A percentile compares a stretch with the other conserved stretches of the same genome.
Conservation (phyloP, 2,329 filamentous ascomycete genomes). For the Didymella arachidicola region DNA sequence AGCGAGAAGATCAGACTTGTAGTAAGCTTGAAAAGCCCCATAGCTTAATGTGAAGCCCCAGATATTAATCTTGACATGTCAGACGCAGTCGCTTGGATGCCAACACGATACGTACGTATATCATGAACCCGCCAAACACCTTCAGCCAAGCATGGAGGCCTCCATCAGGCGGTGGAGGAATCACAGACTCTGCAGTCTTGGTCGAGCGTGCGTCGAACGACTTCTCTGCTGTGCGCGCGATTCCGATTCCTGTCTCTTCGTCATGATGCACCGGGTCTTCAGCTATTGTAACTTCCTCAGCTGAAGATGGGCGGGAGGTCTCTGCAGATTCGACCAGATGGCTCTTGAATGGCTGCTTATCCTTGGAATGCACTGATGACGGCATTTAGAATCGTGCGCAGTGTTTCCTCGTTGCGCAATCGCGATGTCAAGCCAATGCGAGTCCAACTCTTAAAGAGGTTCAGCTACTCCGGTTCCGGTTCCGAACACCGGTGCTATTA, state of each 20-base stretch:
- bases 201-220: conserved; percentile 32
- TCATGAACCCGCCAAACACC: conserved; percentile 49
- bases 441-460: neutral
- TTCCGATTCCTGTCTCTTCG: conserved; percentile 10
- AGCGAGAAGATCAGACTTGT: conserved; percentile 50
- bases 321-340: conserved; percentile 27
- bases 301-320: conserved; percentile 25
- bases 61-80: conserved; percentile 14
- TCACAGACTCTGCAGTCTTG: conserved; percentile 32
- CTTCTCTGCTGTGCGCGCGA: conserved; percentile 24
- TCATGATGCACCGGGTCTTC: neutral
- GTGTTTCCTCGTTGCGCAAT: neutral
- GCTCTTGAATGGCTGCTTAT: conserved; percentile 23
- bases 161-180: conserved; percentile 48
- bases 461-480: neutral
- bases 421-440: neutral
- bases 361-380: conserved; percentile 27
- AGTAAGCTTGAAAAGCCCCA: conserved; percentile 58
- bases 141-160: conserved; percentile 51
- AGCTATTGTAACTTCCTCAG: conserved; percentile 6
- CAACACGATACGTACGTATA: conserved; percentile 30
- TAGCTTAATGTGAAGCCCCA: conserved; percentile 54
- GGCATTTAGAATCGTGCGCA: conserved; percentile 18
- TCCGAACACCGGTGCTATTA: conserved; percentile 9
- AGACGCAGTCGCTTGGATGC: neutral